These are phyloP conservation scores for Pulveroboletus sp. DNA, from an alignment of 1,284 basidiomycete species.

Conservation along the genomic window DNA sequence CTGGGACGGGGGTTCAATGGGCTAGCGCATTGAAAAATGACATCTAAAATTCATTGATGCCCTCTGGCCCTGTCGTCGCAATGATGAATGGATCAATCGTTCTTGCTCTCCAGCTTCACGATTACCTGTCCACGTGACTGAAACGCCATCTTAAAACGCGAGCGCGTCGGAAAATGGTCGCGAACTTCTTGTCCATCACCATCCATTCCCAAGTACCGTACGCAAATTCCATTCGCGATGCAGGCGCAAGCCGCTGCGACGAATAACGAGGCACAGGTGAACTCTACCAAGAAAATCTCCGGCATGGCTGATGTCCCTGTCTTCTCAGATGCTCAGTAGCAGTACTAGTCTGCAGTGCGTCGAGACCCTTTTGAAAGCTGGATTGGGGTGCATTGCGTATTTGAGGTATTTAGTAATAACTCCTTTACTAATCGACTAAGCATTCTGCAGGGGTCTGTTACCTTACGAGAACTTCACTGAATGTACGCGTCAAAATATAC, in stretches of 20 bases:
- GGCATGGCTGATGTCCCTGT: constrained; percentile 10
- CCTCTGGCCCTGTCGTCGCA: neutral
- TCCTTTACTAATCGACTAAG: constrained; percentile 9
- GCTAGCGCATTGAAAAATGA: neutral
- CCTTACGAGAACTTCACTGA: constrained; percentile 81
- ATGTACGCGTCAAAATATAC: constrained; percentile 42
- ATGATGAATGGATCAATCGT: neutral
- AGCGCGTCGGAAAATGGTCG: constrained; percentile 3
- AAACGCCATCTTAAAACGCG: constrained; percentile 12
- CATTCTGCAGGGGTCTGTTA: constrained; percentile 45
- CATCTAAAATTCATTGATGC: neutral
- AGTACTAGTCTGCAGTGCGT: constrained; percentile 66
- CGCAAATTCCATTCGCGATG: constrained; percentile 26
- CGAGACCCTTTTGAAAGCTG: constrained; percentile 69
- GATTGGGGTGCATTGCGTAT: constrained; percentile 76
- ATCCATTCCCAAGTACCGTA: neutral
- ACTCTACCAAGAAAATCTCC: neutral
- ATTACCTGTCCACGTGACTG: constrained; percentile 26
- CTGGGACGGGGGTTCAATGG: neutral
- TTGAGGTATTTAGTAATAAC: constrained; percentile 49
- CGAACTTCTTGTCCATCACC: neutral
- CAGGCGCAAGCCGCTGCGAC: constrained; percentile 26
- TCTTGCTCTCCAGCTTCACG: neutral
- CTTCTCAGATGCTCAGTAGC: constrained; percentile 53
- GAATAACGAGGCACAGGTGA: constrained; percentile 34